Conservation (phyloP, 495 filamentous ascomycete genomes). For the Sabuloglossum arenarium region DNA sequence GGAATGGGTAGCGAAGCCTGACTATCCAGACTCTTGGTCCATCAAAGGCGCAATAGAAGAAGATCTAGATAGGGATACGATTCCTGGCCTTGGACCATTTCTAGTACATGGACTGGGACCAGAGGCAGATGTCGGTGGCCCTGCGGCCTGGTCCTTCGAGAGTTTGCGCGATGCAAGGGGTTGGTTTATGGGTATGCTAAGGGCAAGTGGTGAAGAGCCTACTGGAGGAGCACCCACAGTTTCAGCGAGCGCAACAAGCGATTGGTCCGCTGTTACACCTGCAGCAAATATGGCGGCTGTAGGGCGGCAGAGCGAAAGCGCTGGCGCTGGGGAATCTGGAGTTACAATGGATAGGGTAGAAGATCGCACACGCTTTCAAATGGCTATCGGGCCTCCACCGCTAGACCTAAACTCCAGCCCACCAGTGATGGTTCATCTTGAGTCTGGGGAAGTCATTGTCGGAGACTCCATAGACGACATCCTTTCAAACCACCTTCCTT, state of each 20-base stretch:
- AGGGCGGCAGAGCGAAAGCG: background rate
- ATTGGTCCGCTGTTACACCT: background rate
- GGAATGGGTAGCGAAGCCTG: background rate
- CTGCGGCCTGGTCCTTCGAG: background rate
- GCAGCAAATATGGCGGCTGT: background rate
- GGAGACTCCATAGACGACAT: background rate
- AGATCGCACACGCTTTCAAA: background rate
- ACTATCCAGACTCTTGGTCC: background rate
- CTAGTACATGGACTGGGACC: background rate
- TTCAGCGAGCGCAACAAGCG: background rate
- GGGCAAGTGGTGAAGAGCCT: background rate
- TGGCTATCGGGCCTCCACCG: background rate
- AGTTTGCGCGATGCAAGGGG: background rate
- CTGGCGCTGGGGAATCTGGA: background rate
- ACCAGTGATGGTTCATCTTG: background rate
- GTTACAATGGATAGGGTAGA: too few species aligned
- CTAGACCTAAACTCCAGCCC: background rate
- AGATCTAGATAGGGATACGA: background rate
- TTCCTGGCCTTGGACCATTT: background rate
- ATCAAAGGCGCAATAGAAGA: conserved; percentile 2
- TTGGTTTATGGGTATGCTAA: background rate
- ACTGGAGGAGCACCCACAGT: background rate
- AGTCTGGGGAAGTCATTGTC: background rate
- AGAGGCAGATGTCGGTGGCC: background rate
- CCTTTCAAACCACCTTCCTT: background rate